phyloP scores from a whole-genome alignment of 257 asterid species.

The Salvia rosmarinus region DNA sequence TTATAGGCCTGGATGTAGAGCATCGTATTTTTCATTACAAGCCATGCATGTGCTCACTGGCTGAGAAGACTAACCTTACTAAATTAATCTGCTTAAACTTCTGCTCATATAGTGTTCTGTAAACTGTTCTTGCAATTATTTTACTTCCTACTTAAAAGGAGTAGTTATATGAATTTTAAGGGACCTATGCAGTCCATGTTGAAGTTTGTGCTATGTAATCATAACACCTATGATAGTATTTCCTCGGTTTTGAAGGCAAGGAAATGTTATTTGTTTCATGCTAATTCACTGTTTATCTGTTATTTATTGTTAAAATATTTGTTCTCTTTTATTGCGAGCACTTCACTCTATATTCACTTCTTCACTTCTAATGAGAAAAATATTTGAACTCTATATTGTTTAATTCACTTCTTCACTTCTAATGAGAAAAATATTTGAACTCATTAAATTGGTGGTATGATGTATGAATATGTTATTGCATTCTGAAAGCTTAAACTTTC shows the following conservation, averaged over 20 bases:
- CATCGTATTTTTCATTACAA: background rate
- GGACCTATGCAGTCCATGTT: background rate
- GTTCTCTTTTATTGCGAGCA: background rate
- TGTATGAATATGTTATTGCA: background rate
- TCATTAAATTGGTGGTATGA: background rate
- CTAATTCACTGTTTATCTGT: background rate
- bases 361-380: background rate
- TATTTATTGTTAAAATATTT: too few relatives aligned
- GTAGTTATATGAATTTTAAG: background rate
- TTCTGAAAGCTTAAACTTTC: background rate
- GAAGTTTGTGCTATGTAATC: background rate
- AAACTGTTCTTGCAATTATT: too few relatives aligned
- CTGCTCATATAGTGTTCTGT: too few relatives aligned
- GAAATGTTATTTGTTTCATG: background rate
- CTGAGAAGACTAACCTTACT: too few relatives aligned
- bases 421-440: background rate
- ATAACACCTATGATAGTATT: background rate
- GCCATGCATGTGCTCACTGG: too few relatives aligned
- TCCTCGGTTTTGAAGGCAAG: slow-evolving; percentile 4
- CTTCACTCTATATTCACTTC: too few relatives aligned
- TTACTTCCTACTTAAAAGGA: background rate
- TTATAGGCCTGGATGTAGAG: background rate
- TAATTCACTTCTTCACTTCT: background rate
- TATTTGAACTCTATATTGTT: too few relatives aligned
- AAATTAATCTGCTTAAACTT: too few relatives aligned